Base-by-base conservation (phyloP, 345 rosid genomes). In the Psidium friedrichsthalianum region DNA sequence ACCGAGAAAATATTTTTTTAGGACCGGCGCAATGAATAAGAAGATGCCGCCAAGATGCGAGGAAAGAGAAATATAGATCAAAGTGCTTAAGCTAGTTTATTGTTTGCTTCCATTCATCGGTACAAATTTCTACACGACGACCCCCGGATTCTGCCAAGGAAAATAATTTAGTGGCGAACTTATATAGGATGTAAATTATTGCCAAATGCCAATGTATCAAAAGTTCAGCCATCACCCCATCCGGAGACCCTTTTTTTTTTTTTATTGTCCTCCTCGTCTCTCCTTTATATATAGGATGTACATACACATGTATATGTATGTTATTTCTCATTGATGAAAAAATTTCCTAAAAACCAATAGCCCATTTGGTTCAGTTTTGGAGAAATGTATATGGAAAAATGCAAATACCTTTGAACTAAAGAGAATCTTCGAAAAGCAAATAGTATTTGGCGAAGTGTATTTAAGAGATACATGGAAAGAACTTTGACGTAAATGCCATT, bases 51-150 rank as follows among this genome's bases (percentile, higher is more conserved):
- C 13, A 16, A 0, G 14, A 2, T 20, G 47, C 4, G 6, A 8
- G 78, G 13, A 20, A 69, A 36, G 6, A 24, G 36, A 36, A 69
- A 8, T 32, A 0, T 36, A 36, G 13, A 32, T 10, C 47, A 36
- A 20, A 36, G 25, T 18, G 80, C 25, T 24, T 36, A 9, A 20
- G 47, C 25, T 36, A 69, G 25, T 69, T 20, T 21, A 5, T 64
- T 4, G 1, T 16, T 64, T 6, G 22, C 22, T 64, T 29, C 0
- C 3, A 2, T 24, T 36, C 5, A 0, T 36, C 6, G 3, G 44
- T 8, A 32, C 76, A 64, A 20, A 2, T 32, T 32, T 32, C 6
- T 32, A 1, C 3, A 18, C 12, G 1, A 32, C 1, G 1, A 16
- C 76, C 24, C 16, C 18, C 6, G 4, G 1, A 29, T 32, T 16